Percentiles rank a stretch among this genome's conserved stretches.
phyloP scores from a whole-genome alignment of 768 basidiomycete genomes.

The Amanita brunnescens region DNA sequence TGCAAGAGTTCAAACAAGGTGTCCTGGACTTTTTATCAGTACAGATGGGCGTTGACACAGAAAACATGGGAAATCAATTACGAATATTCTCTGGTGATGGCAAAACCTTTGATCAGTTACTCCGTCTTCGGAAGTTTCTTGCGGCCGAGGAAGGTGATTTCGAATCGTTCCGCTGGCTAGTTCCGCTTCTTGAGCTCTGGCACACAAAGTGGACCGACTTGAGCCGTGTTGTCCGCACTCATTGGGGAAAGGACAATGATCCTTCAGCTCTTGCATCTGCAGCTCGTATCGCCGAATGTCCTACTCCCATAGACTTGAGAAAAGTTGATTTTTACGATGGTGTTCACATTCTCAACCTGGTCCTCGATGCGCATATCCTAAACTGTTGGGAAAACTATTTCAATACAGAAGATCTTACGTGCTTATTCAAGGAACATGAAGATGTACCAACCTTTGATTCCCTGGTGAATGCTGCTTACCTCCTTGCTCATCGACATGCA shows the following conservation, averaged over 20 bases:
- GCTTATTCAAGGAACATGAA: constrained; percentile 4
- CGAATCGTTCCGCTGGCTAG: constrained; percentile 13
- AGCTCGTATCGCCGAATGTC: constrained; percentile 20
- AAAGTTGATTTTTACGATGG: constrained; percentile 24
- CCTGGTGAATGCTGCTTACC: constrained; percentile 9
- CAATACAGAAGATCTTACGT: neutral
- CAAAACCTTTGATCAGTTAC: constrained; percentile 24
- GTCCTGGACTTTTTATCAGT: constrained; percentile 22
- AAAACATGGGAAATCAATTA: constrained; percentile 12
- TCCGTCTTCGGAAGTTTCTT: constrained; percentile 17
- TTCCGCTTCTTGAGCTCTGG: constrained; percentile 20
- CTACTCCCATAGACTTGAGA: constrained; percentile 21
- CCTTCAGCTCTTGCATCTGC: constrained; percentile 21
- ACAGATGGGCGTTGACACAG: constrained; percentile 21
- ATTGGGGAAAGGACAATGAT: constrained; percentile 18
- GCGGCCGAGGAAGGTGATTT: constrained; percentile 17
- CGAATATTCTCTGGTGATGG: constrained; percentile 24
- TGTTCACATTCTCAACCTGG: constrained; percentile 15
- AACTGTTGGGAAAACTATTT: constrained; percentile 26
- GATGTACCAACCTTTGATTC: constrained; percentile 15
- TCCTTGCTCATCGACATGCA: constrained; percentile 8
- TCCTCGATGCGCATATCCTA: constrained; percentile 22
- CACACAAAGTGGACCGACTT: constrained; percentile 23
- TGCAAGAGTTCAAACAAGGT: constrained; percentile 22
- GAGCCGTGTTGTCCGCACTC: constrained; percentile 19